A percentile compares a stretch with the other conserved stretches of the same genome.
phyloP scores from a whole-genome alignment of 1,284 basidiomycete species.

The Malassezia furfur region DNA sequence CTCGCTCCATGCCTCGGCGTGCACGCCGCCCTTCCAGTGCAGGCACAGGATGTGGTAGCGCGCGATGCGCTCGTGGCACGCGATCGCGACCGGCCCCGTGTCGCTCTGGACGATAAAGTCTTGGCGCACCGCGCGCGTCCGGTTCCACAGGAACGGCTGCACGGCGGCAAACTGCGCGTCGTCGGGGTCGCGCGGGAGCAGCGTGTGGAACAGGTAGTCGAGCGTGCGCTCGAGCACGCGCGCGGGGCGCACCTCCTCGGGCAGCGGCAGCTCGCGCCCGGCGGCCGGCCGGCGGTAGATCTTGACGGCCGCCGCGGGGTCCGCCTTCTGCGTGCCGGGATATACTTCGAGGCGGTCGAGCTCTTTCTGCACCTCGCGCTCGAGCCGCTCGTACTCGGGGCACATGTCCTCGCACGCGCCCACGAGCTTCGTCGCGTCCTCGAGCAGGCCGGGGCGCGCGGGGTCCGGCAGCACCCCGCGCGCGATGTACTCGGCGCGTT shows the following conservation, averaged over 20 bases:
- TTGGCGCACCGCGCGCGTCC: constrained; percentile 77
- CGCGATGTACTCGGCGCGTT: constrained; percentile 67
- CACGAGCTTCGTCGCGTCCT: constrained; percentile 76
- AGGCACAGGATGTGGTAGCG: constrained; percentile 84
- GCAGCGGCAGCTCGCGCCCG: constrained; percentile 73
- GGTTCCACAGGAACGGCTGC: constrained; percentile 79
- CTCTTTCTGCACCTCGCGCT: constrained; percentile 80
- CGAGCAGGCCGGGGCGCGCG: constrained; percentile 63
- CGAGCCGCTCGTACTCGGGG: constrained; percentile 80
- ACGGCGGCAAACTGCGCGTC: constrained; percentile 59
- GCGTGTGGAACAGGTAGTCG: constrained; percentile 78
- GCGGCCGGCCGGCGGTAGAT: constrained; percentile 82
- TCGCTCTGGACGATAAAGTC: constrained; percentile 91
- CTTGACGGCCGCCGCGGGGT: constrained; percentile 79
- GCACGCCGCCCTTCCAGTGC: constrained; percentile 54
- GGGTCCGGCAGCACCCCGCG: constrained; percentile 82
- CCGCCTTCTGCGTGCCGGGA: constrained; percentile 57
- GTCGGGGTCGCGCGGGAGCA: constrained; percentile 57
- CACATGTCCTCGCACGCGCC: constrained; percentile 92
- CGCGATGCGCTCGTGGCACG: constrained; percentile 84
- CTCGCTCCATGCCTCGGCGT: constrained; percentile 59
- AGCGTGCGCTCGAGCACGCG: constrained; percentile 70
- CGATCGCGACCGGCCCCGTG: constrained; percentile 66
- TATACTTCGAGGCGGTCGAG: constrained; percentile 70
- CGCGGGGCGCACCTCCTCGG: constrained; percentile 84